Percentiles rank a stretch among this genome's conserved stretches.
Conservation (phyloP, 148 eudicot species). For the Chenopodium quinoa region DNA sequence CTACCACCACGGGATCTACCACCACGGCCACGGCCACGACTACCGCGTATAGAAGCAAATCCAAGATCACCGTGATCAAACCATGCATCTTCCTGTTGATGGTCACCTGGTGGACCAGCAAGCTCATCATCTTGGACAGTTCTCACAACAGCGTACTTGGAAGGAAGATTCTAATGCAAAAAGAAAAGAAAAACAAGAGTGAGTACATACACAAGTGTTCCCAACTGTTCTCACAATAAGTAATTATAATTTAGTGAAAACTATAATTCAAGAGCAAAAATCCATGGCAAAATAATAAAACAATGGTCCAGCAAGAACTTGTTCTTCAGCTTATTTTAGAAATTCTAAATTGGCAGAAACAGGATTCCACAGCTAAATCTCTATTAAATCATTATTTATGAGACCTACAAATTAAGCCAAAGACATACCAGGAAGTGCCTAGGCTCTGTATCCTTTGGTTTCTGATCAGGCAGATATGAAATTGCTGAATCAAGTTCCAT, state of each 20-base stretch:
- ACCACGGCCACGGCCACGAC: slow-evolving; percentile 43
- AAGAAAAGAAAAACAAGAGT: slow-evolving; percentile 1
- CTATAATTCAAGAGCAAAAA: not conserved
- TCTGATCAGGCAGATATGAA: slow-evolving; percentile 51
- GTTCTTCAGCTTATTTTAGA: too few species aligned
- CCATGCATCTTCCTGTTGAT: slow-evolving; percentile 40
- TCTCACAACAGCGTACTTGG: slow-evolving; percentile 38
- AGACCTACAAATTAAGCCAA: not conserved
- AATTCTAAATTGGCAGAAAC: not conserved
- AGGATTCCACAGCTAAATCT: not conserved
- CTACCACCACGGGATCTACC: slow-evolving; percentile 66
- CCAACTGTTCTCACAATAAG: not conserved
- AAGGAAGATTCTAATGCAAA: slow-evolving; percentile 48
- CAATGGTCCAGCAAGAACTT: not conserved
- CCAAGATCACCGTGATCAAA: slow-evolving; percentile 29
- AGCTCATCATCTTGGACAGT: slow-evolving; percentile 41
- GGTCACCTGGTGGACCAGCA: slow-evolving; percentile 30
- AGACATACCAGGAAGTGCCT: slow-evolving; percentile 51
- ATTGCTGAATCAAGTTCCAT: slow-evolving; percentile 82
- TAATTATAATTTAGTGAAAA: not conserved
- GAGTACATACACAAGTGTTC: not conserved
- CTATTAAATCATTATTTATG: not conserved
- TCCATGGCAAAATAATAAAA: not conserved
- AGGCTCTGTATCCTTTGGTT: slow-evolving; percentile 41
- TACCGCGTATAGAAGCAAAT: slow-evolving; percentile 32